Conservation (phyloP, 495 filamentous ascomycete genomes). For the Penicillium paxilli region DNA sequence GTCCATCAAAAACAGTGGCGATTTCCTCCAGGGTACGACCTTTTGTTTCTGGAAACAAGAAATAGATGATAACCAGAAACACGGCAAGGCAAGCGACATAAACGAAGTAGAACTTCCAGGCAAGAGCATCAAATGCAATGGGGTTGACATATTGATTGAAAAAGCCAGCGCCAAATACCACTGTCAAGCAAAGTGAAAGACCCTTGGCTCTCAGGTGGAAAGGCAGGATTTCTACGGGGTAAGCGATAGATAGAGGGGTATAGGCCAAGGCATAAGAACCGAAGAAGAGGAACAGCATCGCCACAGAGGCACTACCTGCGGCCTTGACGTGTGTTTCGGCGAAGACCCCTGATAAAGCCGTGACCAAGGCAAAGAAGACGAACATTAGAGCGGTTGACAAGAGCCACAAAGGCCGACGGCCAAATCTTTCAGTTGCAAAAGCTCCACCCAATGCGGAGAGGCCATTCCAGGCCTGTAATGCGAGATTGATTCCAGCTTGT, state of each 20-base stretch:
- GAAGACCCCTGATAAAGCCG: background rate
- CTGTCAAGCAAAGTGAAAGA: slow-evolving; percentile 41
- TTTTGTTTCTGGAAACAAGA: background rate
- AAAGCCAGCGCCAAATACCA: background rate
- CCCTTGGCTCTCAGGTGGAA: slow-evolving; percentile 62
- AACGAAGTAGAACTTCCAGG: slow-evolving; percentile 1
- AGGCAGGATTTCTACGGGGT: slow-evolving; percentile 61
- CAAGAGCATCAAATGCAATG: background rate
- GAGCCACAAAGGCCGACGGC: background rate
- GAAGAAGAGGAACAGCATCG: background rate
- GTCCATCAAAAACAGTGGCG: background rate
- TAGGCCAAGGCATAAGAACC: background rate
- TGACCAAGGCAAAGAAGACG: background rate
- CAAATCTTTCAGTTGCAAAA: background rate
- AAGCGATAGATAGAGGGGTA: slow-evolving; percentile 58
- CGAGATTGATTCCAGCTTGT: background rate
- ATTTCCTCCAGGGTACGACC: background rate
- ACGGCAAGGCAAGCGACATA: background rate
- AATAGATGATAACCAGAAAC: background rate
- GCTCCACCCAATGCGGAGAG: background rate
- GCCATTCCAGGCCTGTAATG: background rate
- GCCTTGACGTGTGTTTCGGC: background rate
- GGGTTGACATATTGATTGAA: background rate
- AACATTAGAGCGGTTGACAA: background rate
- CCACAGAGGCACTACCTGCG: background rate